Conservation (phyloP, 306 rosid species). For the Comarum palustre region DNA sequence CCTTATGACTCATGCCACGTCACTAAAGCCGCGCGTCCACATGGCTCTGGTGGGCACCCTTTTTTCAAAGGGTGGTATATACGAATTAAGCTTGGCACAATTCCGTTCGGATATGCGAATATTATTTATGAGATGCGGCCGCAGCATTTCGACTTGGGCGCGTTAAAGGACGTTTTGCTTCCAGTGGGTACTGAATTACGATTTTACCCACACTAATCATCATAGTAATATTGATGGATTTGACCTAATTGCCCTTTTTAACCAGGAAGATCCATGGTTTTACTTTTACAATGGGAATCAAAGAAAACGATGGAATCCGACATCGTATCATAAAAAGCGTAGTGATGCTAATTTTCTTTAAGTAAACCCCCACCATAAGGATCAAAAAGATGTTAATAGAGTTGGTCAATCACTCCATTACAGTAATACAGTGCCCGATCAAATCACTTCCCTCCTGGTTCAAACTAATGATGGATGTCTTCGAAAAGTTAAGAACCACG, state of each 20-base stretch:
- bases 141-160: background rate
- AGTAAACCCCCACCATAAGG: background rate
- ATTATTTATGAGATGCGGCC: slow-evolving; percentile 38
- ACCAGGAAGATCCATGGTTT: background rate
- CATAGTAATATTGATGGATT: background rate
- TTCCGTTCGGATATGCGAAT: slow-evolving; percentile 28
- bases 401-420: background rate
- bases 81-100: slow-evolving; percentile 41
- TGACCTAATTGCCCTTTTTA: slow-evolving; percentile 43
- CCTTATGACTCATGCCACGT: slow-evolving; percentile 29
- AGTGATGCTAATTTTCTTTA: too few species aligned
- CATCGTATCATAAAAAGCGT: background rate
- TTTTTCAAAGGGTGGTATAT: slow-evolving; percentile 24
- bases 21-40: background rate
- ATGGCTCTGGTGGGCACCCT: slow-evolving; percentile 23
- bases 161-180: slow-evolving; percentile 19
- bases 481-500: background rate
- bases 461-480: background rate
- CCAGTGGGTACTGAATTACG: background rate
- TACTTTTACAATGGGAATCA: background rate
- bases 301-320: background rate
- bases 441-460: background rate
- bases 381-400: background rate
- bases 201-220: background rate
- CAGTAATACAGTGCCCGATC: background rate